A percentile compares a stretch with the other conserved stretches of the same genome.
Evolutionary conservation across 441 rosid species (phyloP).

Genomic region (Biscutella auriculata): DNA sequence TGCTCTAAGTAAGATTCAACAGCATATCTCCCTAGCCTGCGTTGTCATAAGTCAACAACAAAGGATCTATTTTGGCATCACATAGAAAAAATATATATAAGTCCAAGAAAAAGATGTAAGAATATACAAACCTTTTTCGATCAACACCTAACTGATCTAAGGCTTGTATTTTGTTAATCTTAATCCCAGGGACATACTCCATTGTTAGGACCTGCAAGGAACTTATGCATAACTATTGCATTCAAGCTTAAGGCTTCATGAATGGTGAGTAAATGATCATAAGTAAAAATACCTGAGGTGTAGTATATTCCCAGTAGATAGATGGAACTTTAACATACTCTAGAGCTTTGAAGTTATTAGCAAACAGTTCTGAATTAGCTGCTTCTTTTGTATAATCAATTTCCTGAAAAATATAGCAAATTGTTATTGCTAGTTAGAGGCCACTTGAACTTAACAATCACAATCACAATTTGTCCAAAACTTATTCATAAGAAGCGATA

Average conservation of each 20-base stretch:
- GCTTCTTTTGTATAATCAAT: conserved; percentile 97
- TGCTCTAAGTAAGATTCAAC: conserved; percentile 98
- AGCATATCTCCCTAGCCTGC: conserved; percentile 88
- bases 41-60: conserved; percentile 11
- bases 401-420: conserved; percentile 42
- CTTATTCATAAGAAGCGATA: not conserved
- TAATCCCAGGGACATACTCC: conserved; percentile 99
- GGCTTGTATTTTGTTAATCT: conserved; percentile 82
- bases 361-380: conserved; percentile 85
- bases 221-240: not conserved
- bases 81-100: not conserved
- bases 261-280: not conserved
- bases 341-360: conserved; percentile 67
- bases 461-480: not conserved
- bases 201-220: conserved; percentile 64
- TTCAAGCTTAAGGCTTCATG: not conserved
- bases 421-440: conserved; percentile 9
- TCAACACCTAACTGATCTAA: conserved; percentile 90
- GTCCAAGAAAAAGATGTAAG: not conserved
- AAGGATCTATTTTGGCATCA: conserved; percentile 5
- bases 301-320: conserved; percentile 79
- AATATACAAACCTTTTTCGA: conserved; percentile 61
- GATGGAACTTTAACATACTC: conserved; percentile 88
- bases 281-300: conserved; percentile 65
- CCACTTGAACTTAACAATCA: not conserved